phyloP scores from a whole-genome alignment of 768 basidiomycete genomes.

The Cystobasidium onofrii region DNA sequence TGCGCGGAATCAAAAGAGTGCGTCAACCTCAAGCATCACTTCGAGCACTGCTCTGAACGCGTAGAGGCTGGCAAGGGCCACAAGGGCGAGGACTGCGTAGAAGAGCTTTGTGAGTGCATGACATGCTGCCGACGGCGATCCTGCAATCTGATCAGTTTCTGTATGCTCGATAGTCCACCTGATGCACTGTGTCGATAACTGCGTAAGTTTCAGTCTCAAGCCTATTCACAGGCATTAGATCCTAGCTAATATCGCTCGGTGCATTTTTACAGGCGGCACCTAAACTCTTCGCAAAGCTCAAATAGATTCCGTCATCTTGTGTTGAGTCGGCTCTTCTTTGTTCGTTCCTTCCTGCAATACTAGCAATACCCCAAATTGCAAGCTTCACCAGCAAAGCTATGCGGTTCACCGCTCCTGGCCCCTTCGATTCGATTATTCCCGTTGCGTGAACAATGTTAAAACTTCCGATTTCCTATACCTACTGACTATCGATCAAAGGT shows the following conservation, averaged over 20 bases:
- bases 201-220: slow-evolving; percentile 33
- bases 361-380: background rate
- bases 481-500: no score
- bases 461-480: no score
- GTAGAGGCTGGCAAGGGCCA: slow-evolving; percentile 39
- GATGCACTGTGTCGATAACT: slow-evolving; percentile 43
- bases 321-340: background rate
- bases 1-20: slow-evolving; percentile 41
- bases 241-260: background rate
- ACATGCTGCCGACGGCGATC: background rate
- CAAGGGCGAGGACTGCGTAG: slow-evolving; percentile 40
- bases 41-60: slow-evolving; percentile 41
- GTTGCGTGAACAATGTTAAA: no score
- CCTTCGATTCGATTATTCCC: no score
- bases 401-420: no score
- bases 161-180: slow-evolving; percentile 37
- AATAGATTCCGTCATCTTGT: slow-evolving; percentile 19
- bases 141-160: background rate
- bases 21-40: slow-evolving; percentile 40
- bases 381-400: background rate
- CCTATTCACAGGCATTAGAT: background rate
- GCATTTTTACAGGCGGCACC: slow-evolving; percentile 35
- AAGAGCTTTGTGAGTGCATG: slow-evolving; percentile 40
- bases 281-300: slow-evolving; percentile 41
- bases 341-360: background rate